Percentiles rank a stretch among this genome's conserved stretches.
Conservation (phyloP, 2,329 filamentous ascomycete genomes). For the Pleoardoris graminearum region DNA sequence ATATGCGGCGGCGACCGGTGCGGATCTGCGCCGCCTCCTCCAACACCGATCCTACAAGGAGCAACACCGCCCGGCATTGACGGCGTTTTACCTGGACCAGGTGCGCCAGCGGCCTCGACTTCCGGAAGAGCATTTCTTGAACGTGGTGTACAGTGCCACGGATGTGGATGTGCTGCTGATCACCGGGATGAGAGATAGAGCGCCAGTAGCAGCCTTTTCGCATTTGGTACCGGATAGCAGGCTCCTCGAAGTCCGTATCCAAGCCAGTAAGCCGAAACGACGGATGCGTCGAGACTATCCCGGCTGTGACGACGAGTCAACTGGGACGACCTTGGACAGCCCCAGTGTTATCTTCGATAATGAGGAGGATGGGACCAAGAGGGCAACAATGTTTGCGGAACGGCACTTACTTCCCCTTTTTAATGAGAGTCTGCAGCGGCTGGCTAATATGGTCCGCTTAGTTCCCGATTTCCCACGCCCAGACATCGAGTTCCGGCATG, state of each 20-base stretch:
- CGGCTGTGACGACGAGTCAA: conserved; percentile 16
- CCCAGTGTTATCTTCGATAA: conserved; percentile 59
- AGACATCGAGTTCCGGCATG: conserved; percentile 60
- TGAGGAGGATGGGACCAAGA: conserved; percentile 48
- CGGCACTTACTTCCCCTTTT: conserved; percentile 52
- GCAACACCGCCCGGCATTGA: conserved; percentile 58
- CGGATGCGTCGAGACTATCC: conserved; percentile 41
- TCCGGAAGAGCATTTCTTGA: conserved; percentile 57
- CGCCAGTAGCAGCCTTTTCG: conserved; percentile 59
- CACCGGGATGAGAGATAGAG: conserved; percentile 65
- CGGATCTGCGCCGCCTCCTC: conserved; percentile 55
- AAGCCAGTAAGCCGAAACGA: conserved; percentile 47
- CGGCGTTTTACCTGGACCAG: conserved; percentile 56
- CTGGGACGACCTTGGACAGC: conserved; percentile 24
- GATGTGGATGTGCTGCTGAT: conserved; percentile 60
- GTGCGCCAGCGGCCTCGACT: conserved; percentile 50
- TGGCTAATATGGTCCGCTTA: conserved; percentile 56
- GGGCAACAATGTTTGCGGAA: conserved; percentile 49
- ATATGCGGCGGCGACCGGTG: conserved; percentile 57
- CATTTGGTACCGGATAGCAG: conserved; percentile 58
- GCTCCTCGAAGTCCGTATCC: conserved; percentile 59
- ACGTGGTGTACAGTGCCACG: conserved; percentile 47
- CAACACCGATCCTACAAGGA: conserved; percentile 64
- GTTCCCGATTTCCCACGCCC: conserved; percentile 56
- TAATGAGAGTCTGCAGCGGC: conserved; percentile 50